A percentile compares a stretch with the other conserved stretches of the same genome.
phyloP scores from a whole-genome alignment of 2,329 filamentous ascomycete species.

The Pseudocercospora fuligena region DNA sequence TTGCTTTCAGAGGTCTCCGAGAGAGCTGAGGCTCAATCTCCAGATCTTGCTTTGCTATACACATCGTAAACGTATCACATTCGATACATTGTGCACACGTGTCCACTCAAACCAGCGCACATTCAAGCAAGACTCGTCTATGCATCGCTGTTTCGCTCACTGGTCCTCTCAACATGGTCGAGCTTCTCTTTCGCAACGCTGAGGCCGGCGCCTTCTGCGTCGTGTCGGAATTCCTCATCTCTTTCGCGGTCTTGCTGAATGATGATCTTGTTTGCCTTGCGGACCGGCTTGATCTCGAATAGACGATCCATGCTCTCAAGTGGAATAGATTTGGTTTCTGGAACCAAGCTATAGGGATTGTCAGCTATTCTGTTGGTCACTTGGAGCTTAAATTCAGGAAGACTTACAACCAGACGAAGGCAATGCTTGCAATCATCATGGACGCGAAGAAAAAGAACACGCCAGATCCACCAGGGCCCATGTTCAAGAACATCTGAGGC shows the following conservation, averaged over 20 bases:
- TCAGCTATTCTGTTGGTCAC: not conserved
- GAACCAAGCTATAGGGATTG: slow-evolving; percentile 36
- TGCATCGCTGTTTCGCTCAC: slow-evolving; percentile 27
- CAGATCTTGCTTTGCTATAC: slow-evolving; percentile 5
- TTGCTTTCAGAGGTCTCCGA: not conserved
- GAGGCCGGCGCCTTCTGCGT: slow-evolving; percentile 44
- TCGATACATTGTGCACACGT: too few species aligned
- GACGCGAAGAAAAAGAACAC: slow-evolving; percentile 54
- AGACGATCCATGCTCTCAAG: slow-evolving; percentile 54
- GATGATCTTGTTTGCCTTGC: slow-evolving; percentile 47
- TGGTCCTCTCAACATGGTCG: slow-evolving; percentile 37
- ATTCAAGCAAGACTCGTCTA: not conserved
- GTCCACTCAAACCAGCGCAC: not conserved
- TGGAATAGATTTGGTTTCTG: slow-evolving; percentile 50
- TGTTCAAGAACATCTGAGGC: slow-evolving; percentile 62
- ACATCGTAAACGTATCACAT: not conserved
- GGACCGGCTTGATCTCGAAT: slow-evolving; percentile 50
- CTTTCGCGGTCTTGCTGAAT: slow-evolving; percentile 44
- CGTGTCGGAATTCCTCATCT: slow-evolving; percentile 50
- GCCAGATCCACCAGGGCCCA: slow-evolving; percentile 47
- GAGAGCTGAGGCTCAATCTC: slow-evolving; percentile 27
- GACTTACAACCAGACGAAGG: slow-evolving; percentile 50
- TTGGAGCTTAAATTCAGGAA: not conserved
- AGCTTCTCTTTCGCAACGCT: slow-evolving; percentile 45
- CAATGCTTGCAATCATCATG: slow-evolving; percentile 51